Percentiles rank a stretch among this genome's conserved stretches.
Conservation (phyloP, 108 stramenopile species). For the Phaeodactylum tricornutum region DNA sequence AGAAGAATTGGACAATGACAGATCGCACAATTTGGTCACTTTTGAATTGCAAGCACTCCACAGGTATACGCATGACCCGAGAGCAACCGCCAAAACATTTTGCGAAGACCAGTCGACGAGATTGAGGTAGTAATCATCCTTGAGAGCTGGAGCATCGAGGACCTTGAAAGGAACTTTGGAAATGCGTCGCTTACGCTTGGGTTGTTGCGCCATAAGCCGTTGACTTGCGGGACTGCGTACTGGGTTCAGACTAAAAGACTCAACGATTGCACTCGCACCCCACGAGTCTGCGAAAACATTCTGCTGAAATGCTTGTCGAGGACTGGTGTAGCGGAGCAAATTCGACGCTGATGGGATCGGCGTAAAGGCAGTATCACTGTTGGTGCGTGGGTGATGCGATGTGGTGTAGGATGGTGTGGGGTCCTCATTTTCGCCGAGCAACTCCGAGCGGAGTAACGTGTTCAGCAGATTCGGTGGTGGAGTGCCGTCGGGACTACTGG, state of each 20-base stretch:
- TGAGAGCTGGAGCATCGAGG: constrained; percentile 95
- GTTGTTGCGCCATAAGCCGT: constrained; percentile 45
- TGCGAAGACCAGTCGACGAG: constrained; percentile 93
- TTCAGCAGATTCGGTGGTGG: too few species aligned
- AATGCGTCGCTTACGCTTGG: constrained; percentile 67
- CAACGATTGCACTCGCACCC: constrained; percentile 47
- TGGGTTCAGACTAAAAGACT: constrained; percentile 67
- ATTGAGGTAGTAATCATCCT: constrained; percentile 99
- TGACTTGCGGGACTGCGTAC: constrained; percentile 48
- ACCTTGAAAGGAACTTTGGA: constrained; percentile 95
- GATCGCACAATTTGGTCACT: constrained; percentile 87
- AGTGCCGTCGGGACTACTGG: constrained; percentile 29
- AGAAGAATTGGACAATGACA: too few species aligned
- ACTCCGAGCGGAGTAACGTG: constrained; percentile 65
- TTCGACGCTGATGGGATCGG: too few species aligned
- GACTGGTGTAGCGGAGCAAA: constrained; percentile 49
- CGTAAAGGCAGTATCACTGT: constrained; percentile 19
- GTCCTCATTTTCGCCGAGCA: constrained; percentile 75
- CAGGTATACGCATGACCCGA: constrained; percentile 87
- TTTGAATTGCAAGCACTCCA: constrained; percentile 90
- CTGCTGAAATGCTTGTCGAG: constrained; percentile 44
- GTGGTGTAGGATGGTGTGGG: constrained; percentile 9
- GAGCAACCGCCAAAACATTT: constrained; percentile 97
- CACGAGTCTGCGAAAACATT: constrained; percentile 20
- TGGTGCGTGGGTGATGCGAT: constrained; percentile 26